Base-by-base conservation (phyloP, 2,329 filamentous ascomycete species). In the Dactylonectria estremocensis region DNA sequence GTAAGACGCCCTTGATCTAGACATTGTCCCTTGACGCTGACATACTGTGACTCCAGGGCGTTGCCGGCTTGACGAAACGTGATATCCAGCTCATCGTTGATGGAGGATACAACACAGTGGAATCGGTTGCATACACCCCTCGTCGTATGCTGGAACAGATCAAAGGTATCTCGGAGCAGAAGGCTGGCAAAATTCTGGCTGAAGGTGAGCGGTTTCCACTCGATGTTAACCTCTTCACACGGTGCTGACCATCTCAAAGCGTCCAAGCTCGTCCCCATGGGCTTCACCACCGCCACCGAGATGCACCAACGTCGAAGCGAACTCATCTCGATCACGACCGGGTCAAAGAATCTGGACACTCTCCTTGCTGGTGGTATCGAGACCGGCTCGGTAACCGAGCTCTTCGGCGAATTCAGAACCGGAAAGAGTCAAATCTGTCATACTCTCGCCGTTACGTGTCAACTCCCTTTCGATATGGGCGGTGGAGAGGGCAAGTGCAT, bases 391-490 rank as follows among this genome's bases (percentile, higher is more conserved):
- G 97, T 99, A 61, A 99, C 97, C 0, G 97, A 99, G 82, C 92
- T 99, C 3, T 99, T 99, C 78, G 96, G 96, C 78, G 96, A 99
- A 81, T 99, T 99, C 79, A 89, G 96, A 76, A 99, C 96, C 0
- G 97, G 96, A 81, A 99, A 99, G 84, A 97, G 95, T 85, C 96
- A 99, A 82, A 95, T 99, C 65, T 99, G 96, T 77, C 97, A 99
- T 80, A 99, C 96, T 0, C 87, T 99, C n/a, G 96, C 97, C 0
- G 96, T 99, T 33, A 99, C 96, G 53, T 99, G 97, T 79, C 96
- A 99, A 81, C 82, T 99, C 49, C 96, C 96, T 1, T 98, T 99
- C 79, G 96, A 99, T 78, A 98, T 98, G 95, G 97, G 96, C 60
- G 96, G 96, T 63, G 96, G 97, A 33, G 96, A 99, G 83, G 96